Base-by-base conservation (phyloP, 108 stramenopile genomes). In the Seminavis robusta region DNA sequence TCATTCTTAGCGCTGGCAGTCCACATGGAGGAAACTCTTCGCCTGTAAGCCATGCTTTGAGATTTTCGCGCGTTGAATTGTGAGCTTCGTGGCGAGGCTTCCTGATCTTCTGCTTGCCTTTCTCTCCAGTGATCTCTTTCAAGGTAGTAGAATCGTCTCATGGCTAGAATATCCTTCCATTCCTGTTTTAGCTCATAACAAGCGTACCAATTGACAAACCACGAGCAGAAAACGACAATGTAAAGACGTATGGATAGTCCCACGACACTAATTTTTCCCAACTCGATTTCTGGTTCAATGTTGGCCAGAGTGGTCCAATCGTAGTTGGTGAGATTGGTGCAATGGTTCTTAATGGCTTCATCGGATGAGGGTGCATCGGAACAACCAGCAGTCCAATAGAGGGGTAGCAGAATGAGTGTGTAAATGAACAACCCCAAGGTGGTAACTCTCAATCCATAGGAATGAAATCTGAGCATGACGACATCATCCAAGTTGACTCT, bases 401-500 rank as follows among this genome's bases (percentile, higher is more conserved):
- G 17, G 23, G 91, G 91, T 33, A 93, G 61, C 6, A 85, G 59
- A 25, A 93, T 41, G 9, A 57, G 51, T 5, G 85, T n/a, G 56
- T 79, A 77, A 4, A 93, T 33, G 19, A 93, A 28, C 4, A 61
- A 48, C 21, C 72, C 83, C 28, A 83, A 16, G 10, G 69, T 54
- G 16, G 78, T 56, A 17, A 93, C 69, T 15, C 74, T 61, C 45
- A 86, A 56, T 47, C 89, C 81, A 9, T 86, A 36, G 13, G 78
- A 79, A 69, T 93, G 92, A 69, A 85, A 93, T 36, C 88, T 67
- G 30, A 90, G 54, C 47, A 93, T 33, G 16, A 93, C 75, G 41
- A 93, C 84, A 16, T 79, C 88, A 68, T 93, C 92, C 52, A 93
- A 53, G 63, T 87, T 93, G 21, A 85, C 84, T 25, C 76, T 76